These are phyloP conservation scores for Globisporangium nunn DNA, from an alignment of 352 stramenopile species.

Conservation along the genomic window DNA sequence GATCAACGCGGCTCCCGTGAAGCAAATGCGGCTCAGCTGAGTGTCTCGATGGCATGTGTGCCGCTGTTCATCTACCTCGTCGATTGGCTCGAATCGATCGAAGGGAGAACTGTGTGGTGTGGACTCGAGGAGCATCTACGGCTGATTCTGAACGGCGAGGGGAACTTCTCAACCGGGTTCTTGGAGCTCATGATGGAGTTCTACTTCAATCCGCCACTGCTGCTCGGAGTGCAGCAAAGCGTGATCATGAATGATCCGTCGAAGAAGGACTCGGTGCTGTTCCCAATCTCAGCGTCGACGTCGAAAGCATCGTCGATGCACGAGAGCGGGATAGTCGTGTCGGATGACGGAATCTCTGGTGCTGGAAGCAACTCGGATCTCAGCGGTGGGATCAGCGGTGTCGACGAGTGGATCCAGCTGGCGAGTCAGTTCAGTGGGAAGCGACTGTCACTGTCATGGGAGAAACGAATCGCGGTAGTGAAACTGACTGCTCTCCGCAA, in stretches of 20 bases:
- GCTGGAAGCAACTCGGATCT: slow-evolving; percentile 16
- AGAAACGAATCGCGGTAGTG: slow-evolving; percentile 62
- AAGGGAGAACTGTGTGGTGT: slow-evolving; percentile 79
- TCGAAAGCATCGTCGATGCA: slow-evolving; percentile 23
- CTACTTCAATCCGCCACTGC: slow-evolving; percentile 60
- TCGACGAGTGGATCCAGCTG: slow-evolving; percentile 67
- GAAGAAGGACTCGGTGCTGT: slow-evolving; percentile 65
- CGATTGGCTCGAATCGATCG: slow-evolving; percentile 76
- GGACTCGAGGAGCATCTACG: slow-evolving; percentile 75
- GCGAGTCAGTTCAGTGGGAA: slow-evolving; percentile 55
- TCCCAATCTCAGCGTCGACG: slow-evolving; percentile 45
- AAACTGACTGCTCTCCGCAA: slow-evolving; percentile 58
- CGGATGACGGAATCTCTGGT: slow-evolving; percentile 33
- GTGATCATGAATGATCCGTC: slow-evolving; percentile 82
- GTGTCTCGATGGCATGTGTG: slow-evolving; percentile 45
- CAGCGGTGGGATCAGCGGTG: slow-evolving; percentile 18
- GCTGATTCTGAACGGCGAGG: slow-evolving; percentile 62
- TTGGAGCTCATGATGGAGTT: slow-evolving; percentile 84
- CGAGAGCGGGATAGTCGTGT: slow-evolving; percentile 42
- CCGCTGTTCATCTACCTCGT: slow-evolving; percentile 67
- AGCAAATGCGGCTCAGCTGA: background rate
- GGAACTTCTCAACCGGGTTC: slow-evolving; percentile 60
- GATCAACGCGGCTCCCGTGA: background rate
- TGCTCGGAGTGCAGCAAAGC: slow-evolving; percentile 65
- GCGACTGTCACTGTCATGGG: slow-evolving; percentile 62